Percentiles rank a stretch among this genome's conserved stretches.
These are phyloP conservation scores for Vigna radiata DNA, from an alignment of 306 rosid species.

Conservation along the genomic window DNA sequence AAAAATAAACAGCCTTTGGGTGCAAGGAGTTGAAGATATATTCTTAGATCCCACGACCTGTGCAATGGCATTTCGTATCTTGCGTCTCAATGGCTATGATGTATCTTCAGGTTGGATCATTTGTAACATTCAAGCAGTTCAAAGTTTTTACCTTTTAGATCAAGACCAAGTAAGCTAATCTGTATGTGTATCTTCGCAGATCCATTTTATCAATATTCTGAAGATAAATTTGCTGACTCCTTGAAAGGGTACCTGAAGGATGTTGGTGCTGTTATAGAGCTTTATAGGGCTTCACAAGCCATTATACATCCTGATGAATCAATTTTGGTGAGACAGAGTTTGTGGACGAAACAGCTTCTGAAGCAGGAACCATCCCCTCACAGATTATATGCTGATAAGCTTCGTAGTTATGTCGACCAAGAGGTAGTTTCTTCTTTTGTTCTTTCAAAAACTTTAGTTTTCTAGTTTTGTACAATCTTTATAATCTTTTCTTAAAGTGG, in stretches of 20 bases:
- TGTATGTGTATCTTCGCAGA: constrained; percentile 55
- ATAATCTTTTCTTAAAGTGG: constrained; percentile 24
- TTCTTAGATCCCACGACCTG: constrained; percentile 72
- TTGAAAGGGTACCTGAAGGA: constrained; percentile 81
- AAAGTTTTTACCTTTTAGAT: background rate
- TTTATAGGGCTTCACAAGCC: constrained; percentile 77
- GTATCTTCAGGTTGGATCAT: constrained; percentile 67
- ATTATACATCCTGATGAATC: constrained; percentile 65
- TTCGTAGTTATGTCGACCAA: constrained; percentile 46
- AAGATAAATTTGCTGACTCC: constrained; percentile 64
- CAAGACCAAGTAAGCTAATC: constrained; percentile 22
- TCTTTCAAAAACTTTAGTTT: background rate
- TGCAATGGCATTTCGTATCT: constrained; percentile 80
- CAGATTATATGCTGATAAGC: constrained; percentile 41
- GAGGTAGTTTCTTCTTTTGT: constrained; percentile 59
- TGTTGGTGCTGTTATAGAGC: constrained; percentile 64
- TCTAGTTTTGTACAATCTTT: constrained; percentile 1
- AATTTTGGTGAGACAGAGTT: constrained; percentile 58
- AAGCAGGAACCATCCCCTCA: constrained; percentile 46
- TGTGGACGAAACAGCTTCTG: constrained; percentile 67
- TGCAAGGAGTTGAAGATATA: constrained; percentile 69
- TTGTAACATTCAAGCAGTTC: constrained; percentile 3
- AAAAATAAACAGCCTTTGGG: constrained; percentile 58
- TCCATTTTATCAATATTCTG: constrained; percentile 66
- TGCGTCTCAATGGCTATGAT: constrained; percentile 72